These are phyloP conservation scores for Telopea speciosissima DNA, from an alignment of 177 flowering plant species.

Conservation along the genomic window DNA sequence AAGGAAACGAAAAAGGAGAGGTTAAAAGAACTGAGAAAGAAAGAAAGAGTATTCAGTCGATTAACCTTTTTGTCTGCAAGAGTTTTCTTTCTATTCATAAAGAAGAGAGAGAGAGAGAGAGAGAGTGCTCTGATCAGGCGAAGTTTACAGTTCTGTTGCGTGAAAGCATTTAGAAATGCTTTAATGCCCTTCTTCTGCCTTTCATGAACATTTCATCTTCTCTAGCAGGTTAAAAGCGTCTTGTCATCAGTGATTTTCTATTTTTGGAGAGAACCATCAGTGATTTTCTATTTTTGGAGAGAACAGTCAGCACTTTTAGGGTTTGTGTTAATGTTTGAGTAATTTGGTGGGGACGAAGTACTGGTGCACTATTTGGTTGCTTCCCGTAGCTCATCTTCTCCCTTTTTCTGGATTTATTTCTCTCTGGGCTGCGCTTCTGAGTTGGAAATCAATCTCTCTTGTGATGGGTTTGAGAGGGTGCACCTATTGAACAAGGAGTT, in stretches of 20 bases:
- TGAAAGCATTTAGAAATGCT: neutral
- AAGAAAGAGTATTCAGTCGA: neutral
- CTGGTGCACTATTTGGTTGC: slow-evolving; percentile 8
- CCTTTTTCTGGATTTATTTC: neutral
- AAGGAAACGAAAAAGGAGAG: neutral
- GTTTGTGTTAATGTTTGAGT: slow-evolving; percentile 3
- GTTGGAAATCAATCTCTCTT: neutral
- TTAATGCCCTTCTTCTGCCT: neutral
- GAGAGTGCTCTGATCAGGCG: neutral
- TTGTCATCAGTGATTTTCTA: slow-evolving; percentile 9
- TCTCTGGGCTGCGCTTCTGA: neutral
- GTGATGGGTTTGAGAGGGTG: slow-evolving; percentile 17
- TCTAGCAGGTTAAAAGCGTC: slow-evolving; percentile 7
- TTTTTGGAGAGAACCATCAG: neutral
- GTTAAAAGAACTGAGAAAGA: no score
- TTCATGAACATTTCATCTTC: slow-evolving; percentile 10
- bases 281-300: slow-evolving; percentile 2
- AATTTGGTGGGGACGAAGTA: neutral
- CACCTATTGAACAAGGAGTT: slow-evolving; percentile 11
- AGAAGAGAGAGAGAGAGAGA: neutral
- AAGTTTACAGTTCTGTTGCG: neutral
- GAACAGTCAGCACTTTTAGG: slow-evolving; percentile 3
- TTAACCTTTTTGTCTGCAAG: neutral
- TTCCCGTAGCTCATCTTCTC: slow-evolving; percentile 1
- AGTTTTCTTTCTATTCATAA: neutral